Evolutionary conservation across 345 rosid genomes (phyloP).

Genomic region (Eucalyptus guilfoylei): DNA sequence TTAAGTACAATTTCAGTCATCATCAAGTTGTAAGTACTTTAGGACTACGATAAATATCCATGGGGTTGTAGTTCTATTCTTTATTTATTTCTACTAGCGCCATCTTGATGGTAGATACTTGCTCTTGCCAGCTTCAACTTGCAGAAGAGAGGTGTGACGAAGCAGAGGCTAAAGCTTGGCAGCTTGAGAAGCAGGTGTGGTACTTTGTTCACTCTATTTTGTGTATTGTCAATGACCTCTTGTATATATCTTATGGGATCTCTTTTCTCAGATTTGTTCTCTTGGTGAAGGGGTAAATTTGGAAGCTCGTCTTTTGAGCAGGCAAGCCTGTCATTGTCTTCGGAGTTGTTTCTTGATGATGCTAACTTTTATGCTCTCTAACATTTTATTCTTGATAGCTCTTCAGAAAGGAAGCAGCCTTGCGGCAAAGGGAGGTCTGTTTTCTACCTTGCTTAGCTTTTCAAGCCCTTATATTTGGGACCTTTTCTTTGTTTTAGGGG

Average conservation of each 20-base stretch:
- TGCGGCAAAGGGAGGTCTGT: constrained; percentile 89
- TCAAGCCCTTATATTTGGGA: neutral
- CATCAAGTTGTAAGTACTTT: neutral
- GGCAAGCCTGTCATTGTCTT: constrained; percentile 29
- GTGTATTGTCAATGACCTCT: neutral
- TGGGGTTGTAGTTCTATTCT: neutral
- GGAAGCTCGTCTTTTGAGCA: constrained; percentile 75
- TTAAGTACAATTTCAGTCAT: neutral
- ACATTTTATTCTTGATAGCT: constrained; percentile 2
- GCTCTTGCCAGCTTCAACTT: constrained; percentile 67
- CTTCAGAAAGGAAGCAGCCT: constrained; percentile 83
- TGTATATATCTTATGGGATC: neutral
- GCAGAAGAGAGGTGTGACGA: constrained; percentile 85
- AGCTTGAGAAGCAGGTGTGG: constrained; percentile 74
- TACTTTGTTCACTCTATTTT: neutral
- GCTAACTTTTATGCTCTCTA: neutral
- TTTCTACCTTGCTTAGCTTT: neutral
- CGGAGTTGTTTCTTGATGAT: neutral
- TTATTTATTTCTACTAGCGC: neutral
- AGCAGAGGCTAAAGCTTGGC: constrained; percentile 75
- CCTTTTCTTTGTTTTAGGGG: neutral
- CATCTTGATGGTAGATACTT: neutral
- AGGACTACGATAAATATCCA: neutral
- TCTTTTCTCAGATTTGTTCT: constrained; percentile 46
- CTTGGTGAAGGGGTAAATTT: constrained; percentile 86